A percentile compares a stretch with the other conserved stretches of the same genome.
phyloP scores from a whole-genome alignment of 2,329 filamentous ascomycete species.

The Aspergillus puulaauensis region DNA sequence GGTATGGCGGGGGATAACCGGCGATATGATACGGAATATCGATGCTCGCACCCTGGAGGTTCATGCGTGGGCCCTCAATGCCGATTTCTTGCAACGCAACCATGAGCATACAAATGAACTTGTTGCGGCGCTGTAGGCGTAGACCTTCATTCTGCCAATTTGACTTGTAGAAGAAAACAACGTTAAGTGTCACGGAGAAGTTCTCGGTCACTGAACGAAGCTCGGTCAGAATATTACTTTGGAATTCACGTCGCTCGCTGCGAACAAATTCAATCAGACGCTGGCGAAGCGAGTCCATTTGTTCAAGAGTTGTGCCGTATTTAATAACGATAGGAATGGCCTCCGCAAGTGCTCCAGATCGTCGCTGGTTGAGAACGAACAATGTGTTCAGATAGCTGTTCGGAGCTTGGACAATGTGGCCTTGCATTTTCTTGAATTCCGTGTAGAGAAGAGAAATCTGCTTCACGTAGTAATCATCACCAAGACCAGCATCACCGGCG shows the following conservation, averaged over 20 bases:
- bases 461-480: conserved; percentile 95
- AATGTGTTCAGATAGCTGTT: conserved; percentile 91
- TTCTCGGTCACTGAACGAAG: conserved; percentile 77
- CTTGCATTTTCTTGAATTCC: conserved; percentile 98
- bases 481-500: conserved; percentile 71
- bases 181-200: conserved; percentile 81
- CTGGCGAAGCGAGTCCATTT: conserved; percentile 78
- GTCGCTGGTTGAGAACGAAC: conserved; percentile 92
- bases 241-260: conserved; percentile 85
- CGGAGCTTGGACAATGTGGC: conserved; percentile 91
- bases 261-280: conserved; percentile 80
- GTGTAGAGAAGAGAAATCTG: conserved; percentile 92
- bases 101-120: conserved; percentile 91
- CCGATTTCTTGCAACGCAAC: conserved; percentile 77
- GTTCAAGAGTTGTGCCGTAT: conserved; percentile 79
- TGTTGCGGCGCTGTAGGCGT: conserved; percentile 86
- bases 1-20: conserved; percentile 47
- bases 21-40: conserved; percentile 67
- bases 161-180: conserved; percentile 96
- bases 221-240: conserved; percentile 82
- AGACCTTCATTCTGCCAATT: conserved; percentile 95
- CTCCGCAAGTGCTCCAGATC: conserved; percentile 84
- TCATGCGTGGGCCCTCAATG: conserved; percentile 78
- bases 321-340: conserved; percentile 80
- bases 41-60: conserved; percentile 66